Evolutionary conservation across 768 basidiomycete genomes (phyloP).

Genomic region (Collybiopsis confluens): DNA sequence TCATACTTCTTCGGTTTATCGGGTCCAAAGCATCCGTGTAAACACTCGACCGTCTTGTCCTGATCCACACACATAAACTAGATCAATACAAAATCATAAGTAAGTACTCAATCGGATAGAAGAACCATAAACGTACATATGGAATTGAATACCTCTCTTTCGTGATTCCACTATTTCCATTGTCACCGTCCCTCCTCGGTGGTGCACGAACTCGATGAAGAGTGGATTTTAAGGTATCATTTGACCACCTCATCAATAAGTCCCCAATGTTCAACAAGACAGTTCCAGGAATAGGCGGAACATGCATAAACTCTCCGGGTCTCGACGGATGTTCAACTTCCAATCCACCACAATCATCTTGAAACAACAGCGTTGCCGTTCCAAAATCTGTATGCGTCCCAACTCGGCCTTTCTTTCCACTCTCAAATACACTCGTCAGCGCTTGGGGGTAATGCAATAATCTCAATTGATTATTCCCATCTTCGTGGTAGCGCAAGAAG

Average conservation of each 20-base stretch:
- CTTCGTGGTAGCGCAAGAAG: slow-evolving; percentile 25
- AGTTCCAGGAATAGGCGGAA: slow-evolving; percentile 24
- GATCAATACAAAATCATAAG: background rate
- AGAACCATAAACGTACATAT: slow-evolving; percentile 25
- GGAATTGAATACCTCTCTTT: slow-evolving; percentile 41
- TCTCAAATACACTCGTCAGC: slow-evolving; percentile 18
- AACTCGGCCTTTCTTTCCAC: slow-evolving; percentile 27
- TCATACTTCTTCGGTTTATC: slow-evolving; percentile 35
- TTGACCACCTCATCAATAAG: slow-evolving; percentile 30
- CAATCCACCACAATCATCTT: slow-evolving; percentile 41
- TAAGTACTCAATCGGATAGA: background rate
- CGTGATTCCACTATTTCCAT: slow-evolving; percentile 20
- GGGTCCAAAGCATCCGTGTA: slow-evolving; percentile 32
- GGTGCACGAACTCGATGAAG: slow-evolving; percentile 32
- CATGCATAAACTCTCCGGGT: slow-evolving; percentile 27
- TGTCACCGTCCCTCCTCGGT: slow-evolving; percentile 11
- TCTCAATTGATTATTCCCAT: slow-evolving; percentile 32
- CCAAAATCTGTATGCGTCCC: slow-evolving; percentile 38
- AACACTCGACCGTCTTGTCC: slow-evolving; percentile 27
- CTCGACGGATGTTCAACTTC: slow-evolving; percentile 37
- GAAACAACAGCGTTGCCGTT: slow-evolving; percentile 39
- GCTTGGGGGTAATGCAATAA: slow-evolving; percentile 37
- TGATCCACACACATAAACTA: slow-evolving; percentile 23
- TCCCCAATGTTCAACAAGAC: slow-evolving; percentile 32
- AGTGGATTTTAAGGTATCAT: slow-evolving; percentile 26